Evolutionary conservation across 306 rosid genomes (phyloP).

Genomic region (Rosa multiflora): DNA sequence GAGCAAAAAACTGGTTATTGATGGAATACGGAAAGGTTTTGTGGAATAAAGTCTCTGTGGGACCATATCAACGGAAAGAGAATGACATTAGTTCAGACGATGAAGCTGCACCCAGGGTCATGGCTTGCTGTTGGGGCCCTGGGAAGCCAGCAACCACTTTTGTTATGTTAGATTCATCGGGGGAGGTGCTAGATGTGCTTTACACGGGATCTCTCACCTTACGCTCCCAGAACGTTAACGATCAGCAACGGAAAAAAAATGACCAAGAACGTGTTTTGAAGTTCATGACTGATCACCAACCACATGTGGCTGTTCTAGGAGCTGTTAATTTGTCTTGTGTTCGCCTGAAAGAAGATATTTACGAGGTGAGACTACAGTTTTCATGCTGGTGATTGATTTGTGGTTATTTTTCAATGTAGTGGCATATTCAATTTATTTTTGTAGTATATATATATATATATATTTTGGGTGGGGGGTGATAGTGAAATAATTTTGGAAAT

Average conservation of each 20-base stretch:
- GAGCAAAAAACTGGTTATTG: conserved; percentile 79
- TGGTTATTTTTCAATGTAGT: not conserved
- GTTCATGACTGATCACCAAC: conserved; percentile 99
- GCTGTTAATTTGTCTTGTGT: conserved; percentile 91
- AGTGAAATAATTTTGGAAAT: not conserved
- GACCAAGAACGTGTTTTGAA: conserved; percentile 92
- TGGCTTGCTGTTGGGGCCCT: conserved; percentile 99
- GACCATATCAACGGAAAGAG: conserved; percentile 92
- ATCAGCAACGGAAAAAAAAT: conserved; percentile 89
- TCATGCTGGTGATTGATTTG: not conserved
- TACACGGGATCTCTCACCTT: conserved; percentile 82
- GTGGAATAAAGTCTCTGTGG: conserved; percentile 90
- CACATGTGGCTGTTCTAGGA: conserved; percentile 94
- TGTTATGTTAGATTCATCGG: conserved; percentile 93
- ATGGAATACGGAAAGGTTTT: conserved; percentile 82
- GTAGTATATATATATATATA: not conserved
- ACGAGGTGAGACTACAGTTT: conserved; percentile 59
- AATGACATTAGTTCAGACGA: conserved; percentile 79
- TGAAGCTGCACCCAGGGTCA: conserved; percentile 94
- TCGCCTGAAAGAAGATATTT: conserved; percentile 90
- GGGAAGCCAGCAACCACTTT: conserved; percentile 96
- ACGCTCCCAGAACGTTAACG: conserved; percentile 74
- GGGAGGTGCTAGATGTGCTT: conserved; percentile 93
- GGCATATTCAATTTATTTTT: not conserved
- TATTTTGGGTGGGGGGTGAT: not conserved